A percentile compares a stretch with the other conserved stretches of the same genome.
Evolutionary conservation across 805 yeast species (phyloP).

Genomic region (Limtongia smithiae): DNA sequence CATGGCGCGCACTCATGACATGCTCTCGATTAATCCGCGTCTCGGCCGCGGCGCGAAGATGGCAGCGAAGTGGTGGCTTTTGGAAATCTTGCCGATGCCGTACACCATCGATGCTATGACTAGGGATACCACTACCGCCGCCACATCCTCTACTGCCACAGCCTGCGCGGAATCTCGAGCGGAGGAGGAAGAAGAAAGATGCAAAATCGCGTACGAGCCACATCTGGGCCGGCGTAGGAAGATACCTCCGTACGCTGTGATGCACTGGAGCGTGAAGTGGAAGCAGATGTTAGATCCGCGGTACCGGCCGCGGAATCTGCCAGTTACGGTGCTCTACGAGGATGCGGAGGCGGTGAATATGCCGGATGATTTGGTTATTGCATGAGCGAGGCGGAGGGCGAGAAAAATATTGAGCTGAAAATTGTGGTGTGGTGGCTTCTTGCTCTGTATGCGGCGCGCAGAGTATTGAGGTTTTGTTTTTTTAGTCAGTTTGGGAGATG

Average conservation of each 20-base stretch:
- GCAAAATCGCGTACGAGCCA: constrained; percentile 48
- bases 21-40: constrained; percentile 12
- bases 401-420: no score
- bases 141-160: not conserved
- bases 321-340: constrained; percentile 4
- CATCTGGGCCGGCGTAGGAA: constrained; percentile 54
- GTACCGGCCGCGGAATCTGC: constrained; percentile 20
- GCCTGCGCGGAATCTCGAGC: not conserved
- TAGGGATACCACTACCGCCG: constrained; percentile 37
- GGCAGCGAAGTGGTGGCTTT: constrained; percentile 51
- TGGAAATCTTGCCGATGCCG: constrained; percentile 60
- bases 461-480: no score
- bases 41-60: not conserved
- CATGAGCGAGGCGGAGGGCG: no score
- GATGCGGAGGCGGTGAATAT: not conserved
- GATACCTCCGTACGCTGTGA: constrained; percentile 46
- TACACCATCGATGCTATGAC: constrained; percentile 35
- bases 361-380: constrained; percentile 1
- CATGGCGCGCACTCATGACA: constrained; percentile 23
- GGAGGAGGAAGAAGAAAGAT: constrained; percentile 42
- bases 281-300: constrained; percentile 14
- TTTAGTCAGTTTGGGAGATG: no score
- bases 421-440: not conserved
- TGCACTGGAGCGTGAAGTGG: constrained; percentile 68
- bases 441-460: not conserved